Evolutionary conservation across 768 basidiomycete species (phyloP).

Genomic region (Aureoboletus auriporus): DNA sequence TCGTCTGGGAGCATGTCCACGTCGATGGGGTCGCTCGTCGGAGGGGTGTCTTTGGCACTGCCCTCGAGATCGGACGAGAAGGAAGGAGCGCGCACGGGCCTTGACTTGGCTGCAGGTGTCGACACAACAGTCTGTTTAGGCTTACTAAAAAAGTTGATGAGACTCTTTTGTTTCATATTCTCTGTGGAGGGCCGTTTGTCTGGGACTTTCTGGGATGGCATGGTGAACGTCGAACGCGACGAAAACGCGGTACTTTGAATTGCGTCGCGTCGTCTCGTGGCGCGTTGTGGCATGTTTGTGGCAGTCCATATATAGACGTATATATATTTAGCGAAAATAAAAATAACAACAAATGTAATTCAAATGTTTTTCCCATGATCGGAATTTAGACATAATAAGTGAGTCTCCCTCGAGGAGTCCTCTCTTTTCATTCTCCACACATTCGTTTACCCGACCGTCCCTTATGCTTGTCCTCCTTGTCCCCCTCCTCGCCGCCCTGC

Average conservation of each 20-base stretch:
- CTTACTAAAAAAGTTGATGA: conserved; percentile 64
- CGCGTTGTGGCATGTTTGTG: conserved; percentile 21
- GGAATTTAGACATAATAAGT: neutral
- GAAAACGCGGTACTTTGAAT: neutral
- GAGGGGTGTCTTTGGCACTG: conserved; percentile 57
- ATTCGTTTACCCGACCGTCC: conserved; percentile 13
- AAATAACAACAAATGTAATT: neutral
- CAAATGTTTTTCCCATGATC: no score
- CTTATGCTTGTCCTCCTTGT: conserved; percentile 24
- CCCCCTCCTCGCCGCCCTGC: conserved; percentile 13
- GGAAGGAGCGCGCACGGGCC: conserved; percentile 35
- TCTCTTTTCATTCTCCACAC: conserved; percentile 1
- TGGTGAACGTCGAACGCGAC: conserved; percentile 12
- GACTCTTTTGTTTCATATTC: conserved; percentile 65
- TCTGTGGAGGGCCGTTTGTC: conserved; percentile 40
- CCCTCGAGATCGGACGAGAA: conserved; percentile 46
- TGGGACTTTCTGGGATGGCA: conserved; percentile 15
- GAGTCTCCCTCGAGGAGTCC: neutral
- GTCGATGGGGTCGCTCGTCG: conserved; percentile 75
- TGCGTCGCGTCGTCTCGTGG: neutral
- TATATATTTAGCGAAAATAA: neutral
- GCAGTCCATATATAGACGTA: neutral
- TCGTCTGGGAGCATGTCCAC: conserved; percentile 62
- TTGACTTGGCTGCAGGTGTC: conserved; percentile 2
- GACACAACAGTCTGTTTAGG: conserved; percentile 29